phyloP scores from a whole-genome alignment of 768 basidiomycete genomes.

The Hebeloma cylindrosporum region DNA sequence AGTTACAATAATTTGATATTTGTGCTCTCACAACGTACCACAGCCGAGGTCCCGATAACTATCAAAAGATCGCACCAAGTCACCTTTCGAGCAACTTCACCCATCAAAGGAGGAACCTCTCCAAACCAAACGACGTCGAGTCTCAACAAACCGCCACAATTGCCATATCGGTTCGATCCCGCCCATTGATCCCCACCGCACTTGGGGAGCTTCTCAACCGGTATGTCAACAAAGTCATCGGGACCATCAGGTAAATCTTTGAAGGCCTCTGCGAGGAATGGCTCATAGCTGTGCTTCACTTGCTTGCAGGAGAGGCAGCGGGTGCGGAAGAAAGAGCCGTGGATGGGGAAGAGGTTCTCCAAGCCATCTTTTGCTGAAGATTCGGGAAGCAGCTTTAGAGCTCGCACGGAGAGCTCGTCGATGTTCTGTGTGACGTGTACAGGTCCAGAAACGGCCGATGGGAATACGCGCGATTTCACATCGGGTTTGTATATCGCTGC shows the following conservation, averaged over 20 bases:
- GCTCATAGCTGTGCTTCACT: slow-evolving; percentile 11
- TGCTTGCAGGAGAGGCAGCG: slow-evolving; percentile 36
- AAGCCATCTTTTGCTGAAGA: slow-evolving; percentile 5
- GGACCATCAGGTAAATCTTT: slow-evolving; percentile 3
- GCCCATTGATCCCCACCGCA: slow-evolving; percentile 25
- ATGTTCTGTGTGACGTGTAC: slow-evolving; percentile 49
- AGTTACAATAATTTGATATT: background rate
- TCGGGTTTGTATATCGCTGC: slow-evolving; percentile 36
- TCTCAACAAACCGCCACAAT: slow-evolving; percentile 35
- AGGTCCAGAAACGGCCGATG: slow-evolving; percentile 27
- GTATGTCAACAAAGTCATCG: slow-evolving; percentile 17
- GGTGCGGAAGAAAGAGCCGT: slow-evolving; percentile 47
- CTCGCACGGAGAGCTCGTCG: slow-evolving; percentile 41
- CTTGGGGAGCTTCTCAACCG: slow-evolving; percentile 29
- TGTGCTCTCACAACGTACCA: slow-evolving; percentile 24
- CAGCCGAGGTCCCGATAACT: slow-evolving; percentile 45
- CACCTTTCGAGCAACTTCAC: slow-evolving; percentile 33
- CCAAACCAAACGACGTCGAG: slow-evolving; percentile 51
- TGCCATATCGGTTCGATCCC: slow-evolving; percentile 29
- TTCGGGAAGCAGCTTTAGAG: slow-evolving; percentile 22
- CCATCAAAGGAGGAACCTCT: slow-evolving; percentile 34
- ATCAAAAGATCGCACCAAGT: slow-evolving; percentile 38
- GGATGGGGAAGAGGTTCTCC: slow-evolving; percentile 44
- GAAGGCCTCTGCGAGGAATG: slow-evolving; percentile 1
- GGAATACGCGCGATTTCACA: slow-evolving; percentile 31